Evolutionary conservation across 306 rosid genomes (phyloP).

Genomic region (Geum urbanum): DNA sequence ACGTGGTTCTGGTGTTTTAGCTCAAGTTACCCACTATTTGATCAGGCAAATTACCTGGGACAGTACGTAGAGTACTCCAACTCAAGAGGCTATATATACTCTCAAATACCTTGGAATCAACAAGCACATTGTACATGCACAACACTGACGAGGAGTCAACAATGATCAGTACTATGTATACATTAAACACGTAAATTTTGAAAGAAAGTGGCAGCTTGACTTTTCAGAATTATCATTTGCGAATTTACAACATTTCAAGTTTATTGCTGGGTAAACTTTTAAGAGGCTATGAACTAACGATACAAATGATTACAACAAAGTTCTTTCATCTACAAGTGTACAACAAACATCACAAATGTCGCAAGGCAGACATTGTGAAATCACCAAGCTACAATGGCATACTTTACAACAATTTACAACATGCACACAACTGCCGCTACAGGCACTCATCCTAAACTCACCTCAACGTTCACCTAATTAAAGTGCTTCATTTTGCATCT

Average conservation of each 20-base stretch:
- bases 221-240: neutral
- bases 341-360: constrained; percentile 17
- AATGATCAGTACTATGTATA: constrained; percentile 23
- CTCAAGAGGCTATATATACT: neutral
- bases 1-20: neutral
- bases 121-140: neutral
- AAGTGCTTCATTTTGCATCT: neutral
- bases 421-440: neutral
- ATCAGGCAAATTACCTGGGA: constrained; percentile 3
- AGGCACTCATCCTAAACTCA: neutral
- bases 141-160: neutral
- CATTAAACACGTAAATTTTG: neutral
- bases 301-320: neutral
- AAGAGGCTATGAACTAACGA: neutral
- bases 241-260: neutral
- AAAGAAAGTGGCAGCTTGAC: neutral
- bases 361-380: neutral
- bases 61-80: neutral
- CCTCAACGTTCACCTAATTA: neutral
- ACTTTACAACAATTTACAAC: constrained; percentile 17
- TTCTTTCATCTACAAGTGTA: neutral
- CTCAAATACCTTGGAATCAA: neutral
- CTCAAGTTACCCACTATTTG: neutral
- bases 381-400: constrained; percentile 6
- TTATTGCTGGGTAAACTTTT: neutral